Evolutionary conservation across 148 eudicot genomes (phyloP).

Genomic region (Chenopodium album): DNA sequence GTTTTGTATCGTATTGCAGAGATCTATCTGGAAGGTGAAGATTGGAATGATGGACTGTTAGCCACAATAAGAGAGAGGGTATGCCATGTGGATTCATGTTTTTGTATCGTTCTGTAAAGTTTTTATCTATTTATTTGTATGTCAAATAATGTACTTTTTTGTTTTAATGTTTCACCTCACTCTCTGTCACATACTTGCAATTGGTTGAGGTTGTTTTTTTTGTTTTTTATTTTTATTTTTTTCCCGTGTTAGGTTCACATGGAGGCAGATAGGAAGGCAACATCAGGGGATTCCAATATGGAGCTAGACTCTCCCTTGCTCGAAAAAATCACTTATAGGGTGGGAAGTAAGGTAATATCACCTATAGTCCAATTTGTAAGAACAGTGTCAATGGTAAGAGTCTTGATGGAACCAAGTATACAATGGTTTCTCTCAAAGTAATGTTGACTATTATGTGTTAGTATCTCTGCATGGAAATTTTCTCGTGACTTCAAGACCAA

Average conservation of each 20-base stretch:
- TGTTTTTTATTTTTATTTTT: background rate
- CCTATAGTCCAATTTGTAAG: background rate
- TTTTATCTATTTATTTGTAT: background rate
- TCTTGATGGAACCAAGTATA: background rate
- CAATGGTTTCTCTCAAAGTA: slow-evolving; percentile 10
- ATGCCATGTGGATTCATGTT: slow-evolving; percentile 16
- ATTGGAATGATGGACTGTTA: slow-evolving; percentile 96
- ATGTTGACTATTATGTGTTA: background rate
- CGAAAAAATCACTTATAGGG: slow-evolving; percentile 78
- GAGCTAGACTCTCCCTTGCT: slow-evolving; percentile 44
- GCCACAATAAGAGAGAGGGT: slow-evolving; percentile 98
- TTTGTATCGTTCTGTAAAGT: background rate
- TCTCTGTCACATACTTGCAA: slow-evolving; percentile 3
- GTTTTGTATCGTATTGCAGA: slow-evolving; percentile 40
- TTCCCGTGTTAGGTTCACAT: slow-evolving; percentile 76
- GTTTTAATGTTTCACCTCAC: background rate
- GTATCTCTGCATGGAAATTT: background rate
- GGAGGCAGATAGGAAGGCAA: slow-evolving; percentile 87
- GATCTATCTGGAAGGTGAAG: slow-evolving; percentile 76
- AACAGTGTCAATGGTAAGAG: background rate
- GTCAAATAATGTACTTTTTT: background rate
- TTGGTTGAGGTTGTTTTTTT: slow-evolving; percentile 17
- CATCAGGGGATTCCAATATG: slow-evolving; percentile 46
- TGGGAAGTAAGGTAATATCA: slow-evolving; percentile 74
- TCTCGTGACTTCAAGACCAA: background rate